These are phyloP conservation scores for Wickerhamomyces subpelliculosus DNA, from an alignment of 805 yeast species.

Conservation along the genomic window DNA sequence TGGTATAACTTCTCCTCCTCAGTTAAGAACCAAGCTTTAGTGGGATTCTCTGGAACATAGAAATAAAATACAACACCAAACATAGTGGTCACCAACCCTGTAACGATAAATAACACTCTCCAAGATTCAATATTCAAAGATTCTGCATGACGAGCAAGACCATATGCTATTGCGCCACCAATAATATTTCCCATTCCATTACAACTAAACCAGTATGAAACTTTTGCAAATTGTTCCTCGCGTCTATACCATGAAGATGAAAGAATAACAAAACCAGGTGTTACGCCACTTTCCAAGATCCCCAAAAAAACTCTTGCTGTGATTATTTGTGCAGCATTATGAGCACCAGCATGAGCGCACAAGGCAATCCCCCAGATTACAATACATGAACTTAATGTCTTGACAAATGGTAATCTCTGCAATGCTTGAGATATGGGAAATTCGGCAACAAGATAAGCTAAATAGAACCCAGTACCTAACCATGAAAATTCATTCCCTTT, in stretches of 20 bases:
- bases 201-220: slow-evolving; percentile 37
- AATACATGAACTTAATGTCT: slow-evolving; percentile 39
- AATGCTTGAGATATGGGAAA: slow-evolving; percentile 38
- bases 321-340: slow-evolving; percentile 31
- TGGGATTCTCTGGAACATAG: slow-evolving; percentile 53
- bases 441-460: slow-evolving; percentile 59
- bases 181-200: slow-evolving; percentile 41
- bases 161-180: slow-evolving; percentile 51
- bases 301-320: slow-evolving; percentile 45
- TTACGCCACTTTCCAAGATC: slow-evolving; percentile 42
- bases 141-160: slow-evolving; percentile 32
- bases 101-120: slow-evolving; percentile 52
- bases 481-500: slow-evolving; percentile 39
- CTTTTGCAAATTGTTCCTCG: slow-evolving; percentile 36
- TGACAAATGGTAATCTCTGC: slow-evolving; percentile 54
- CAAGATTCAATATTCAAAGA: slow-evolving; percentile 43
- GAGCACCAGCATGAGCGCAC: slow-evolving; percentile 44
- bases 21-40: slow-evolving; percentile 37
- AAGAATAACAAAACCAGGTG: slow-evolving; percentile 50
- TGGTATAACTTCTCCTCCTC: slow-evolving; percentile 40
- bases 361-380: slow-evolving; percentile 57
- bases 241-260: slow-evolving; percentile 54
- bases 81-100: slow-evolving; percentile 51
- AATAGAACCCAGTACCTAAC: slow-evolving; percentile 56
- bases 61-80: slow-evolving; percentile 40